Evolutionary conservation across 2,329 filamentous ascomycete species (phyloP), one percentile per base, ranked within the genome.

Genomic region (Tolypocladium nubicola): DNA sequence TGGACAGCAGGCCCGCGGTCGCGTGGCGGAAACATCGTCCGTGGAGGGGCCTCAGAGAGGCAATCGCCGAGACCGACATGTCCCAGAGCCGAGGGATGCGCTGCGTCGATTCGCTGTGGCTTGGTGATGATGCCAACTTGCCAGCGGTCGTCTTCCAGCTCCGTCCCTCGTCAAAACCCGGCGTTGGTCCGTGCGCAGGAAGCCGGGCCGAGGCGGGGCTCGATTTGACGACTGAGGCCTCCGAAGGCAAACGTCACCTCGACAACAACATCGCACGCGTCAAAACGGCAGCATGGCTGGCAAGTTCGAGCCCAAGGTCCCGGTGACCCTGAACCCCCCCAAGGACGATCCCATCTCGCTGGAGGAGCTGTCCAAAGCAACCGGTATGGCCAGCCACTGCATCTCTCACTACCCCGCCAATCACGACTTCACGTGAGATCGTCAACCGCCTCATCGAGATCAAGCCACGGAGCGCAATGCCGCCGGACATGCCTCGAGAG

Each of bases 331-430:
- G 59, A 79, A 87, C 58, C 87, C 90, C 41, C 94, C 94, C 16
- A 97, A 95, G 75, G 82, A 90, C 68, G 92, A 97, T 66, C 82
- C 83, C 41, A 97, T 99, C 66, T 85, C 86, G n/a, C 67, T 80
- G 1, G 89, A 94, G 58, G 85, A 93, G 65, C 80, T 99, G 61
- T 79, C 86, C 43, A 87, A 88, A 70, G 90, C 90, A 65, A 84
- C 94, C 70, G 94, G 94, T 96, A 78, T 67, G 84, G 7, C 30
- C 14, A 11, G 5, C 45, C 23, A 10, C 5, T 8, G 14, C 21
- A 10, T 19, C 45, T 19, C 26, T 2, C 39, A n/a, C 45, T 49
- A 4, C 26, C 45, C 45, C 26, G 45, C 45, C 45, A 3, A 11
- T 26, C 30, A 13, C 30, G 23, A 26, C 23, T 30, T 30, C 47